Evolutionary conservation across 352 stramenopile species (phyloP), one percentile per base, ranked within the genome.

Genomic region (Pythium apleroticum): DNA sequence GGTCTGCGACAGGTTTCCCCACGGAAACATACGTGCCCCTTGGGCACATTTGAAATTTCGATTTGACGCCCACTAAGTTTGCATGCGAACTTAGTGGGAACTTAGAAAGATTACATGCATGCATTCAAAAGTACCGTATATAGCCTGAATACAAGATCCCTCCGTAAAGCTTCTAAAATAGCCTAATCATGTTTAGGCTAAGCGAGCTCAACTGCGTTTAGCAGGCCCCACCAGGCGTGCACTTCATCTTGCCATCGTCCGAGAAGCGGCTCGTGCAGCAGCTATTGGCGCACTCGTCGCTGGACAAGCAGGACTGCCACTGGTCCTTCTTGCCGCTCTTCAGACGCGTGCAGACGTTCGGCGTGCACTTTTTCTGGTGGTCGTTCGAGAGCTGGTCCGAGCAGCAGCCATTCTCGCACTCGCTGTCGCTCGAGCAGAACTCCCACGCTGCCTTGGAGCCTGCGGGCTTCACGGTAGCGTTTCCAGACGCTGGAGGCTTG

Each of bases 281-380:
- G 19, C 43, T 15, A 24, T 39, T 39, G 33, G 33, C 33, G 12
- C 33, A 39, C 33, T 39, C 33, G 12, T 15, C 12, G 11, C 33
- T 39, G 6, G 33, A 39, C 11, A 10, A 39, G 33, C 33, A 39
- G 33, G 10, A 39, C 33, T 39, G 33, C 33, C 33, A 39, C 25
- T 57, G 4, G 52, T 43, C 27, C n/a, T 57, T 57, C 28, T 57
- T 57, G 28, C 52, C 27, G 17, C 14, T 15, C 52, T 57, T 17
- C 24, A 43, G 27, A n/a, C 4, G 11, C 17, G 25, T 31, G 31
- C 53, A 59, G 15, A 46, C 53, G 28, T 31, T 22, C 31, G 53
- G 53, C 28, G 31, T 59, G 30, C 53, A 59, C 53, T 59, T 59
- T 31, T 48, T 59, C 30, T 59, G 41, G 53, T 19, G n/a, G 53